phyloP scores from a whole-genome alignment of 2,329 filamentous ascomycete genomes.

The Cladorrhinum sp. region DNA sequence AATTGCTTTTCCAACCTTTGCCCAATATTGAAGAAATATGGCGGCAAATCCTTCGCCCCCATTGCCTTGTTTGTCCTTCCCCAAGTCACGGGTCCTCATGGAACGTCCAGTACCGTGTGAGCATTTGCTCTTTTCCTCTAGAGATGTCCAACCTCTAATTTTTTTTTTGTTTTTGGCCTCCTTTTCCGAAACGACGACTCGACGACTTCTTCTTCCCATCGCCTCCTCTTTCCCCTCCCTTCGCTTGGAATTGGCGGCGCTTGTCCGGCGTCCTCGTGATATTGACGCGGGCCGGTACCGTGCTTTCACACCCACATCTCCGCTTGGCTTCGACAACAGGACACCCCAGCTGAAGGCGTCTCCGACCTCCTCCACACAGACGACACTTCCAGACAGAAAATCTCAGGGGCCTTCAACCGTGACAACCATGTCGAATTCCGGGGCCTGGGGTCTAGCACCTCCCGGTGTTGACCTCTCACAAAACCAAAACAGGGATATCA shows the following conservation, averaged over 20 bases:
- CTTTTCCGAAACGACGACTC: not conserved
- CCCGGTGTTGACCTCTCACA: conserved; percentile 18
- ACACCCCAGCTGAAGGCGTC: not conserved
- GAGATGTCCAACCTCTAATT: not conserved
- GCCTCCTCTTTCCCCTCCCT: not conserved
- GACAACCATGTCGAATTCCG: conserved; percentile 14
- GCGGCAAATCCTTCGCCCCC: not conserved
- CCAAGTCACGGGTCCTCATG: not conserved
- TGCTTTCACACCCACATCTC: not conserved
- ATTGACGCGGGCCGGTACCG: not conserved
- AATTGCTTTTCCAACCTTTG: not conserved
- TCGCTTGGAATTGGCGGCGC: not conserved
- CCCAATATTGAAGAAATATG: not conserved
- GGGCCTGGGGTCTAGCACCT: conserved; percentile 16
- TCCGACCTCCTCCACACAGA: not conserved
- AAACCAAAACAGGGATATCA: conserved; percentile 16
- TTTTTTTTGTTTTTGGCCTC: not conserved
- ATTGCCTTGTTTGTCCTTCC: not conserved
- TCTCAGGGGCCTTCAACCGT: not conserved
- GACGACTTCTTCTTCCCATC: not conserved
- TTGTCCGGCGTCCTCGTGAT: not conserved
- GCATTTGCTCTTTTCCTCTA: not conserved
- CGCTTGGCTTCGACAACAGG: not conserved
- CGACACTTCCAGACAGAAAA: not conserved
- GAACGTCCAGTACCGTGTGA: not conserved